phyloP scores from a whole-genome alignment of 2,329 filamentous ascomycete species.

The Cladosporium colombiae region DNA sequence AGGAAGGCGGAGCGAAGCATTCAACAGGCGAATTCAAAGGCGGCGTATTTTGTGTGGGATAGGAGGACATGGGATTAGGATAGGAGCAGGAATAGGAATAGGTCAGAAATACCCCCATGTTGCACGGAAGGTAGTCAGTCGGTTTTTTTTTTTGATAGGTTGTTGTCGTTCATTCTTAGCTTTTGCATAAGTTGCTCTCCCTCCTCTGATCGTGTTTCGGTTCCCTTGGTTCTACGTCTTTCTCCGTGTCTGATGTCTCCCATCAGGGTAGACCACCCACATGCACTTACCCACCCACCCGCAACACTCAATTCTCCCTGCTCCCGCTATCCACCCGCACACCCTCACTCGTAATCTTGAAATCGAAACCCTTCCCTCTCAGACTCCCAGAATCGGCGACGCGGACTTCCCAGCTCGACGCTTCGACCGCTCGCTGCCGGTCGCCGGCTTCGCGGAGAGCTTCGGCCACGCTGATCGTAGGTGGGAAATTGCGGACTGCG shows the following conservation, averaged over 20 bases:
- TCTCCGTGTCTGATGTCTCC: background rate
- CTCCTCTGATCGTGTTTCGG: too few relatives aligned
- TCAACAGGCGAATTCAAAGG: background rate
- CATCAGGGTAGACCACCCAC: background rate
- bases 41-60: background rate
- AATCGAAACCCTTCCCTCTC: constrained; percentile 29
- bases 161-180: background rate
- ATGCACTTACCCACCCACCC: background rate
- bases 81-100: constrained; percentile 2
- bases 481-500: constrained; percentile 40
- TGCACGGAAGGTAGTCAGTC: background rate
- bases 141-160: background rate
- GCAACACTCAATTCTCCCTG: background rate
- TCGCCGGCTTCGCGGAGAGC: constrained; percentile 36
- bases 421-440: background rate
- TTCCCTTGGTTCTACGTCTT: background rate
- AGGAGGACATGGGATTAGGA: background rate
- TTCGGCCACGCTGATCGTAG: constrained; percentile 42
- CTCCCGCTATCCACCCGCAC: constrained; percentile 12
- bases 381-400: constrained; percentile 27
- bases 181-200: too few relatives aligned
- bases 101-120: constrained; percentile 2
- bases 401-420: constrained; percentile 16
- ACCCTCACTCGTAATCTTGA: constrained; percentile 28
- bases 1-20: background rate